A percentile compares a stretch with the other conserved stretches of the same genome.
Evolutionary conservation across 805 yeast species (phyloP).

Genomic region (Zygosaccharomyces rouxii): DNA sequence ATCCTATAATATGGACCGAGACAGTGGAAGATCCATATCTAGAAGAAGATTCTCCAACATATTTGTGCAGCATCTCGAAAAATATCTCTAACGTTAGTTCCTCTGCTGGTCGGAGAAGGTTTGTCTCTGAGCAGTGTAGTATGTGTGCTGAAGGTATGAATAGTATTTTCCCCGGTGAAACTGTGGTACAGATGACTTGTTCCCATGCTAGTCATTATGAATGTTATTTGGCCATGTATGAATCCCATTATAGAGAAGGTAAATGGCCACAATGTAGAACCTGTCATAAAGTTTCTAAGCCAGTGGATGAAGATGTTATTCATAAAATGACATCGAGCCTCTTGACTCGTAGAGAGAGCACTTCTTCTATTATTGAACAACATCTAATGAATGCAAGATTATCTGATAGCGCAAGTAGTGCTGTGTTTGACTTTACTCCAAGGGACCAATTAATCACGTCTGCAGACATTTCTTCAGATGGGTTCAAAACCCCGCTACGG

Average conservation of each 20-base stretch:
- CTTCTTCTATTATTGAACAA: conserved; percentile 7
- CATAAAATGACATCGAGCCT: conserved; percentile 25
- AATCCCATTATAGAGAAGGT: conserved; percentile 14
- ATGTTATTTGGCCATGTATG: conserved; percentile 38
- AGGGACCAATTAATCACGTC: conserved; percentile 29
- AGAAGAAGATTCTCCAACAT: conserved; percentile 28
- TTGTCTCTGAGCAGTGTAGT: conserved; percentile 35
- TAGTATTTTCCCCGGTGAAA: conserved; percentile 41
- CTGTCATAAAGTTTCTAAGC: conserved; percentile 26
- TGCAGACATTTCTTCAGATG: conserved; percentile 29
- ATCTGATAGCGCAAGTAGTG: conserved; percentile 12
- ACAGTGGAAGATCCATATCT: conserved; percentile 19
- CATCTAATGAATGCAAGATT: conserved; percentile 22
- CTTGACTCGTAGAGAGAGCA: conserved; percentile 9
- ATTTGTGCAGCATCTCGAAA: conserved; percentile 12
- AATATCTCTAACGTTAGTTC: conserved; percentile 14
- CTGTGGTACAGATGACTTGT: conserved; percentile 40
- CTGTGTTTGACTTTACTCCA: conserved; percentile 23
- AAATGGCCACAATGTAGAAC: conserved; percentile 28
- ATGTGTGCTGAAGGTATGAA: conserved; percentile 44
- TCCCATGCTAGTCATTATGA: conserved; percentile 43
- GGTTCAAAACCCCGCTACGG: conserved; percentile 21
- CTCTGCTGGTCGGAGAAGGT: conserved; percentile 24
- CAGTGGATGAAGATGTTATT: conserved; percentile 29
- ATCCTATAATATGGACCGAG: conserved; percentile 14